Percentiles rank a stretch among this genome's conserved stretches.
phyloP scores from a whole-genome alignment of 208 protist genomes.

The Angomonas ambiguus region DNA sequence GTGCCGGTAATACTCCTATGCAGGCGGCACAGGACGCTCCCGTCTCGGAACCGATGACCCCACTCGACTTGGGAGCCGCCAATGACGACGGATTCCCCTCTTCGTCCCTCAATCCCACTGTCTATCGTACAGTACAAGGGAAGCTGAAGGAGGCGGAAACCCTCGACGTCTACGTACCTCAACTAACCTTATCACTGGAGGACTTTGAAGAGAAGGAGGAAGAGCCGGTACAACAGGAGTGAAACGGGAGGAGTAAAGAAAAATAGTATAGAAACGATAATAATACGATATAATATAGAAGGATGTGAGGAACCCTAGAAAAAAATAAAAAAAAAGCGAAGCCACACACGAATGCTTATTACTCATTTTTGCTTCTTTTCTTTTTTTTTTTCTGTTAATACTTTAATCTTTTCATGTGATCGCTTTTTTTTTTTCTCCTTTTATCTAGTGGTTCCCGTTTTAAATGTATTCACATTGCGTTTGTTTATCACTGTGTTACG shows the following conservation, averaged over 20 bases:
- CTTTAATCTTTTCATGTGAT: background rate
- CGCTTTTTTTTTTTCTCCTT: too few relatives aligned
- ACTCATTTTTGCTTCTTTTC: conserved; percentile 23
- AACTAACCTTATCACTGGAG: conserved; percentile 13
- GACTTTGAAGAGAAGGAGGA: background rate
- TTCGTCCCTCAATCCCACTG: conserved; percentile 23
- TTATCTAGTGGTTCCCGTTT: too few relatives aligned
- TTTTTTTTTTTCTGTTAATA: conserved; percentile 10
- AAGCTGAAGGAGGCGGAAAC: conserved; percentile 17
- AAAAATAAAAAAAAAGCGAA: too few relatives aligned
- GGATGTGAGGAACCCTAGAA: too few relatives aligned
- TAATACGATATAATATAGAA: background rate
- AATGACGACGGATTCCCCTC: conserved; percentile 1
- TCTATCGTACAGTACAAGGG: conserved; percentile 24
- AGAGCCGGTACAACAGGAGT: background rate
- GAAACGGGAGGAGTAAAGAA: background rate
- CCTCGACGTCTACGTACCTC: conserved; percentile 35
- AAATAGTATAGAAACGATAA: background rate
- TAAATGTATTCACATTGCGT: too few relatives aligned
- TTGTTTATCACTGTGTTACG: too few relatives aligned
- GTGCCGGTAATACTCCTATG: conserved; percentile 36
- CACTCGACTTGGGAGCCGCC: conserved; percentile 26
- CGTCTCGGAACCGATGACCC: conserved; percentile 30
- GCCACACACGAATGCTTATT: background rate
- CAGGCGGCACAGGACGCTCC: conserved; percentile 22